Percentiles rank a stretch among this genome's conserved stretches.
These are phyloP conservation scores for Glonium stellatum DNA, from an alignment of 495 filamentous ascomycete species.

Conservation along the genomic window DNA sequence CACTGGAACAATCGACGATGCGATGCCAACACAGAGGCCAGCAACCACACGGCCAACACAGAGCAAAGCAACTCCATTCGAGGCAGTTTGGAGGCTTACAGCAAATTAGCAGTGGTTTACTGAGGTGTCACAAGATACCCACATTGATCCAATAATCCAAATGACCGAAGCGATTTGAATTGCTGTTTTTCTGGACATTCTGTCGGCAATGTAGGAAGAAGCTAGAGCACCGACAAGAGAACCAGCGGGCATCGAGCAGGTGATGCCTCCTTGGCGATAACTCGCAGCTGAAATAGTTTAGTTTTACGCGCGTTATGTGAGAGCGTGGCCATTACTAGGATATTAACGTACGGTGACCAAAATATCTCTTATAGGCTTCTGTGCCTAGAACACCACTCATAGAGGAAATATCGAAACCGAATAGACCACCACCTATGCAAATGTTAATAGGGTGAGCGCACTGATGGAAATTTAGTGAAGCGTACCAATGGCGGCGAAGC, in stretches of 20 bases:
- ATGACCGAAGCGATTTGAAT: constrained; percentile 63
- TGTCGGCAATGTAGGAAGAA: constrained; percentile 62
- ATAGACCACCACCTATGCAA: constrained; percentile 53
- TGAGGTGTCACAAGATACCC: constrained; percentile 16
- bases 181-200: constrained; percentile 58
- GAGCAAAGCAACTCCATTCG: constrained; percentile 56
- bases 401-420: constrained; percentile 67
- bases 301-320: background rate
- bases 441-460: background rate
- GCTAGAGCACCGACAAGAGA: constrained; percentile 62
- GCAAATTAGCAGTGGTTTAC: background rate
- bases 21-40: constrained; percentile 69
- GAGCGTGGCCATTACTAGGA: background rate
- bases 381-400: constrained; percentile 64
- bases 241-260: constrained; percentile 67
- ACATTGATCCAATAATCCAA: constrained; percentile 66
- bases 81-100: constrained; percentile 50
- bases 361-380: constrained; percentile 55
- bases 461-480: constrained; percentile 14
- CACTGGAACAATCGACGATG: constrained; percentile 67
- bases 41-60: constrained; percentile 62
- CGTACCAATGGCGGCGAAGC: constrained; percentile 57
- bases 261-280: constrained; percentile 57
- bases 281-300: constrained; percentile 33
- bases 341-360: constrained; percentile 40